Evolutionary conservation across 2,329 filamentous ascomycete genomes (phyloP).

Genomic region (Pezicula rhizophila): DNA sequence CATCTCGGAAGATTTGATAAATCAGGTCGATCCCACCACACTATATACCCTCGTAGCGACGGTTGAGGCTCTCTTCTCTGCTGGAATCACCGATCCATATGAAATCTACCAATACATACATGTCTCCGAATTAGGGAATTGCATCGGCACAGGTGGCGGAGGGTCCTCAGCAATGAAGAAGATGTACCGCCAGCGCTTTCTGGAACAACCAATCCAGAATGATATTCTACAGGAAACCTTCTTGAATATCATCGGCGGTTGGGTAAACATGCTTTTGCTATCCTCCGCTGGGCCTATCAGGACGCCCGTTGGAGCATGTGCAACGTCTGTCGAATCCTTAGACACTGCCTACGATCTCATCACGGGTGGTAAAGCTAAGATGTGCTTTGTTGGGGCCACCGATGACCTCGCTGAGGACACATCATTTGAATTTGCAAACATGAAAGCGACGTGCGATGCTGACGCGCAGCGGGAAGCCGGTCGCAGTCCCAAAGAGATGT

Average conservation of each 20-base stretch:
- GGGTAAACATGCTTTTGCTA: constrained; percentile 96
- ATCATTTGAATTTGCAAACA: constrained; percentile 97
- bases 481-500: constrained; percentile 92
- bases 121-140: constrained; percentile 93
- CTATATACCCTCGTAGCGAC: constrained; percentile 89
- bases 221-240: constrained; percentile 97
- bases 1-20: constrained; percentile 91
- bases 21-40: constrained; percentile 89
- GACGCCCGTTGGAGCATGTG: constrained; percentile 92
- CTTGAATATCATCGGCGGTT: constrained; percentile 98
- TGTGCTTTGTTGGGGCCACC: constrained; percentile 94
- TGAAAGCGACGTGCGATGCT: constrained; percentile 98
- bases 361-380: constrained; percentile 88
- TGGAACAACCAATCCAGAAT: constrained; percentile 93
- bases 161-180: constrained; percentile 81
- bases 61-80: constrained; percentile 77
- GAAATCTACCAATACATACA: constrained; percentile 99
- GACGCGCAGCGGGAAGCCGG: constrained; percentile 90
- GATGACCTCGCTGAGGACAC: constrained; percentile 98
- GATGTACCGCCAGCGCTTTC: constrained; percentile 94
- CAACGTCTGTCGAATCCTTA: constrained; percentile 90
- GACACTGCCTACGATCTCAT: constrained; percentile 97
- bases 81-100: constrained; percentile 94
- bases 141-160: constrained; percentile 92
- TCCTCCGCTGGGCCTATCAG: constrained; percentile 96